Base-by-base conservation (phyloP, 1,284 basidiomycete species). In the Cryptococcus sp. region DNA sequence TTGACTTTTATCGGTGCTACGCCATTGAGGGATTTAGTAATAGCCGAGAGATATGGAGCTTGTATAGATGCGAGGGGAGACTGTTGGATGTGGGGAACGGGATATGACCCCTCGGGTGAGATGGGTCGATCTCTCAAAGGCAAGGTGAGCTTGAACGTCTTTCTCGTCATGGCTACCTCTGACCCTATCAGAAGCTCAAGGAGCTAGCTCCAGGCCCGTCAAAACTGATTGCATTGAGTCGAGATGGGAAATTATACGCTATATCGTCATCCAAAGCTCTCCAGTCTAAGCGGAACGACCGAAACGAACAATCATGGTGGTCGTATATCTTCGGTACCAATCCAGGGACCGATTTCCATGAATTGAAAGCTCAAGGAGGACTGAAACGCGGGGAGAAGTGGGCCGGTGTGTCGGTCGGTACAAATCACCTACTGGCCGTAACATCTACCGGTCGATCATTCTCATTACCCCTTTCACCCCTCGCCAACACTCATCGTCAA, bases 51-150 rank as follows among this genome's bases (percentile, higher is more conserved):
- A 42, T 86, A 91, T 60, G 89, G 83, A 1, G 88, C 86, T 3
- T 88, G 85, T 56, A 82, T 91, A n/a, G 89, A 93, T 69, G 85
- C 84, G 2, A 79, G 81, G 40, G 93, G 93, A 22, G 88, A 98
- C 63, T 82, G 91, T 1, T 89, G 91, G 72, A 88, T 91, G 65
- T 93, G 90, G 91, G 89, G 89, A 0, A 78, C 79, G 43, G 83
- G 81, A 1, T 87, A 72, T 48, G 69, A 73, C 55, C 59, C 59
- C 4, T 58, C 56, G 32, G 42, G 72, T 75, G 52, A 85, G 81
- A n/a, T 65, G 2, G 70, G 66, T 5, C 63, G 63, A 48, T 68
- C 70, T 23, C 69, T 92, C 24, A 79, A 78, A 43, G 87, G 85
- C 55, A 88, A 89, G 79, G 88, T 88, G 62, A 55, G 80, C 63